Percentiles rank a stretch among this genome's conserved stretches.
Evolutionary conservation across 2,329 filamentous ascomycete species (phyloP).

Genomic region (Pseudofabraea citricarpa): DNA sequence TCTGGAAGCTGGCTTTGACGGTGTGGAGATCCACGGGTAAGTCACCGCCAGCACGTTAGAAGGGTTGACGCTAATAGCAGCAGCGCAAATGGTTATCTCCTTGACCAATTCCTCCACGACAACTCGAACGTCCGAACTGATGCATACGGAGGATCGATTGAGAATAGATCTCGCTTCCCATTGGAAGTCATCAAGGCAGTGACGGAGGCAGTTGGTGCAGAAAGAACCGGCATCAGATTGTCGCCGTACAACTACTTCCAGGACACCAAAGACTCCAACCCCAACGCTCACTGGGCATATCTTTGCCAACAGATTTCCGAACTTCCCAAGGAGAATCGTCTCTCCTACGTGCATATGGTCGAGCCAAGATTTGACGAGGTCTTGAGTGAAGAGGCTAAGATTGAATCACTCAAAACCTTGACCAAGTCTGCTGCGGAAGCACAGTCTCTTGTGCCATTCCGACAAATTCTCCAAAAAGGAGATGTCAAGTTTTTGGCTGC

Average conservation of each 20-base stretch:
- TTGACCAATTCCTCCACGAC: conserved; percentile 53
- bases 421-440: conserved; percentile 41
- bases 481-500: conserved; percentile 49
- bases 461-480: conserved; percentile 39
- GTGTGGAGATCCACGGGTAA: conserved; percentile 32
- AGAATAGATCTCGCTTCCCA: conserved; percentile 44
- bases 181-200: conserved; percentile 50
- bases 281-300: conserved; percentile 38
- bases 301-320: conserved; percentile 36
- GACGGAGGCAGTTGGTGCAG: conserved; percentile 41
- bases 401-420: conserved; percentile 40
- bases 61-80: too few relatives aligned
- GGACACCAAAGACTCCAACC: conserved; percentile 46
- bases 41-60: too few relatives aligned
- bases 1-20: conserved; percentile 47
- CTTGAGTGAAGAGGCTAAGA: conserved; percentile 42
- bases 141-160: conserved; percentile 42
- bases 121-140: conserved; percentile 49
- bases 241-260: conserved; percentile 56
- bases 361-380: conserved; percentile 50
- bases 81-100: conserved; percentile 44
- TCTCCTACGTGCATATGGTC: conserved; percentile 50
- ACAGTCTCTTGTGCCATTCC: conserved; percentile 36
- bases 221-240: conserved; percentile 50
- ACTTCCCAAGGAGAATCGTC: conserved; percentile 23